Evolutionary conservation across 257 asterid species (phyloP).

Genomic region (Gentiana macrophylla): DNA sequence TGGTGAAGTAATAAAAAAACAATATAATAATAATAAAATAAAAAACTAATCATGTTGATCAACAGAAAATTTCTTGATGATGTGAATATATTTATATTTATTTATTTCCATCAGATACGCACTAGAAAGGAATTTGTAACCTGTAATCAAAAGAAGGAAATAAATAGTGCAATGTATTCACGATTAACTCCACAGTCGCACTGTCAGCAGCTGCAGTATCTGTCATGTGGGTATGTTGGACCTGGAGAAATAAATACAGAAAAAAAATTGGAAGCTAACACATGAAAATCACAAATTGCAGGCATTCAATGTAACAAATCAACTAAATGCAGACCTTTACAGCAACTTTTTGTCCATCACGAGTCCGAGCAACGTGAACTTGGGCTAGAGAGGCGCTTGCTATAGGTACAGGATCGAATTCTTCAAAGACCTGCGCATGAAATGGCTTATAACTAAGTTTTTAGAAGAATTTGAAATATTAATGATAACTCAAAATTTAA

Average conservation of each 20-base stretch:
- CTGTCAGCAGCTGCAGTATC: conserved; percentile 94
- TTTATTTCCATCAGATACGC: conserved; percentile 6
- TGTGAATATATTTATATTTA: neutral
- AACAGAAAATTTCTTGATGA: neutral
- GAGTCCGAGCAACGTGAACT: conserved; percentile 81
- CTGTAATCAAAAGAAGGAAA: conserved; percentile 97
- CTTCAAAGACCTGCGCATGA: conserved; percentile 61
- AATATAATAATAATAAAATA: too few species aligned
- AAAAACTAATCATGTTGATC: neutral
- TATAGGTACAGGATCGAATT: conserved; percentile 82
- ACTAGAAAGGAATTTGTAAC: conserved; percentile 22
- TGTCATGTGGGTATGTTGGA: conserved; percentile 95
- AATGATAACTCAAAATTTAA: neutral
- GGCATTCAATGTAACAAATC: conserved; percentile 2
- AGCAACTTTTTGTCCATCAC: conserved; percentile 86
- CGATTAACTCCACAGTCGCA: conserved; percentile 90
- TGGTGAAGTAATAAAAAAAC: neutral
- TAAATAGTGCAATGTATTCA: conserved; percentile 62
- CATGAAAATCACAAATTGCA: neutral
- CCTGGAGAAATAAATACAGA: conserved; percentile 37
- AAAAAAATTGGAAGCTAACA: conserved; percentile 1
- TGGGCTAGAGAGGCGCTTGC: conserved; percentile 99
- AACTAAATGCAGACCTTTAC: conserved; percentile 56
- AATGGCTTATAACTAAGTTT: neutral
- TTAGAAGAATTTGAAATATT: neutral